Evolutionary conservation across 176 grass and related monocot species (phyloP).

Genomic region (Pharus latifolius): DNA sequence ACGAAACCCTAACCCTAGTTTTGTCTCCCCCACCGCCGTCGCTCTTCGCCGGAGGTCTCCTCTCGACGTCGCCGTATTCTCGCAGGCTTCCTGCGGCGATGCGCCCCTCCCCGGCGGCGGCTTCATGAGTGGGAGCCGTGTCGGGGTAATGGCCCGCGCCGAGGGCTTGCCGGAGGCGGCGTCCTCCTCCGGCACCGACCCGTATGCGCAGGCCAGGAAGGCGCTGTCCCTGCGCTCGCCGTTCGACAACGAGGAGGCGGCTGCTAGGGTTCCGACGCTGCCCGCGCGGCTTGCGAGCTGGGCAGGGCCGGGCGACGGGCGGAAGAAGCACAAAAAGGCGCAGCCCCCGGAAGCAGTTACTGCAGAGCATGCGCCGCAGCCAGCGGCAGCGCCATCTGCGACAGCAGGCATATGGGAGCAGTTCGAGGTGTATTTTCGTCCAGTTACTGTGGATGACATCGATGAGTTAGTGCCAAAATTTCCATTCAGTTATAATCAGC

Average conservation of each 20-base stretch:
- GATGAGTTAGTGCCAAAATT: slow-evolving; percentile 44
- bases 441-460: slow-evolving; percentile 50
- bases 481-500: slow-evolving; percentile 3
- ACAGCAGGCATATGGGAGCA: slow-evolving; percentile 63
- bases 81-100: slow-evolving; percentile 31
- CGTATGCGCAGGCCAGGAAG: slow-evolving; percentile 67
- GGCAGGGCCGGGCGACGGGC: slow-evolving; percentile 31
- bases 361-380: slow-evolving; percentile 27
- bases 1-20: slow-evolving; percentile 96
- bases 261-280: slow-evolving; percentile 52
- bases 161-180: slow-evolving; percentile 34
- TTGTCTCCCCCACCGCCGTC: neutral
- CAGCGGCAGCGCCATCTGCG: neutral
- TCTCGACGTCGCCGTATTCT: neutral
- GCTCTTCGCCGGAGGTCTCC: slow-evolving; percentile 18
- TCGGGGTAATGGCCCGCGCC: slow-evolving; percentile 14
- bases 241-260: slow-evolving; percentile 66
- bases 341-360: slow-evolving; percentile 24
- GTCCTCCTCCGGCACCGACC: slow-evolving; percentile 32
- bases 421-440: slow-evolving; percentile 76
- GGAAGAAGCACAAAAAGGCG: slow-evolving; percentile 69
- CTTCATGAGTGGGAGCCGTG: slow-evolving; percentile 38
- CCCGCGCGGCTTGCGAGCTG: slow-evolving; percentile 64
- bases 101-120: slow-evolving; percentile 1
- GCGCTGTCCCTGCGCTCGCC: slow-evolving; percentile 56